Evolutionary conservation across 2,329 filamentous ascomycete species (phyloP), one percentile per base, ranked within the genome.

Genomic region (Ophioceras dolichostomum): DNA sequence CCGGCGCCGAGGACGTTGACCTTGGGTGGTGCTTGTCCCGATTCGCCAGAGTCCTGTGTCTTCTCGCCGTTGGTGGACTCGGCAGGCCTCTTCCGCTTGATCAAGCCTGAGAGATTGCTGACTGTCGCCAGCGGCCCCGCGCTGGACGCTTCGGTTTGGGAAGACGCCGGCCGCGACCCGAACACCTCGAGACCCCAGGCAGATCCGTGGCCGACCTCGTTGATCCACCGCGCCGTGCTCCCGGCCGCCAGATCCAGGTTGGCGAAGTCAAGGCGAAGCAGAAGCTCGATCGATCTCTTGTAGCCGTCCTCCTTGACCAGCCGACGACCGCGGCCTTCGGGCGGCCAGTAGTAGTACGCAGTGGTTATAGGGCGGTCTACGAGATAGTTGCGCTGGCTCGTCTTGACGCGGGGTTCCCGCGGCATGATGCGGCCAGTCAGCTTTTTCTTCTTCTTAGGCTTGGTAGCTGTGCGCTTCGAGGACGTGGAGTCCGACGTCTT

Each of bases 231-330:
- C 36, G 57, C 61, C 3, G 83, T 84, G 49, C 81, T 85, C 22
- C 65, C 64, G 2, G 60, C 62, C 0, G 80, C 77, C 34, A 79
- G 70, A 10, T 73, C 70, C 4, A 76, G 56, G 8, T 70, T 79
- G 1, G 74, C 67, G 55, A 91, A 91, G 53, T 87, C 82, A 0
- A 87, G 70, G 40, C 80, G 74, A 5, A 88, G 66, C 0, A 91
- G 63, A 9, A 85, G 59, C 46, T 86, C 82, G 16, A 75, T 66
- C 8, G 76, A 72, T 10, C 80, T 72, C 43, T 76, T 76, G 57
- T 86, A 87, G 34, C 70, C 67, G 19, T 64, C 60, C 17, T 80
- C 73, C 10, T 73, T 67, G 3, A 87, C 67, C 10, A 84, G 64
- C 14, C 74, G 64, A 34, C 73, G 66, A 1, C 80, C 82, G 12